Conservation (phyloP, 345 rosid genomes). For the Eucalyptus sp. region DNA sequence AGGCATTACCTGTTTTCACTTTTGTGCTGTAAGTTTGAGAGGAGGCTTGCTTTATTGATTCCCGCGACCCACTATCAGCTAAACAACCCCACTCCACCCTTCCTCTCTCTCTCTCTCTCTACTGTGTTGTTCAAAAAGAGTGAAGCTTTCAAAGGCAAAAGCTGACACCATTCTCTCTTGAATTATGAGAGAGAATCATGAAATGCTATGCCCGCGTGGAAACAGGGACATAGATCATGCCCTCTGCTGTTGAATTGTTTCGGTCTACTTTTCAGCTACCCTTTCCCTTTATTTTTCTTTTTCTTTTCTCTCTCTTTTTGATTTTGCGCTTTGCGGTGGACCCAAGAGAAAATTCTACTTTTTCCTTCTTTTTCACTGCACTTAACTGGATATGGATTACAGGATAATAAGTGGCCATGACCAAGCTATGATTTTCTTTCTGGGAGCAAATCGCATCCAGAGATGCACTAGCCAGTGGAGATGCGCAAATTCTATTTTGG, state of each 20-base stretch:
- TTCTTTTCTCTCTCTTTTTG: not conserved
- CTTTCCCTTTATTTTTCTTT: not conserved
- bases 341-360: not conserved
- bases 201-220: not conserved
- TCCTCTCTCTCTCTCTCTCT: not conserved
- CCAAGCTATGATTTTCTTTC: not conserved
- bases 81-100: not conserved
- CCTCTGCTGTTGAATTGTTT: not conserved
- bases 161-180: not conserved
- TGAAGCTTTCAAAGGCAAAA: not conserved
- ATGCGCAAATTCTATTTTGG: not conserved
- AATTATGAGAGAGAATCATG: not conserved
- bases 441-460: not conserved
- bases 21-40: not conserved
- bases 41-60: not conserved
- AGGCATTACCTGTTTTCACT: not conserved
- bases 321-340: not conserved
- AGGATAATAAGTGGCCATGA: not conserved
- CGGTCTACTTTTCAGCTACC: not conserved
- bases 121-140: not conserved
- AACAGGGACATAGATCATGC: not conserved
- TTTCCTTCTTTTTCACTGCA: not conserved
- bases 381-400: not conserved
- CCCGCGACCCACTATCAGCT: not conserved
- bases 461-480: not conserved